Evolutionary conservation across 345 rosid species (phyloP).

Genomic region (Eucalyptus guilfoylei): DNA sequence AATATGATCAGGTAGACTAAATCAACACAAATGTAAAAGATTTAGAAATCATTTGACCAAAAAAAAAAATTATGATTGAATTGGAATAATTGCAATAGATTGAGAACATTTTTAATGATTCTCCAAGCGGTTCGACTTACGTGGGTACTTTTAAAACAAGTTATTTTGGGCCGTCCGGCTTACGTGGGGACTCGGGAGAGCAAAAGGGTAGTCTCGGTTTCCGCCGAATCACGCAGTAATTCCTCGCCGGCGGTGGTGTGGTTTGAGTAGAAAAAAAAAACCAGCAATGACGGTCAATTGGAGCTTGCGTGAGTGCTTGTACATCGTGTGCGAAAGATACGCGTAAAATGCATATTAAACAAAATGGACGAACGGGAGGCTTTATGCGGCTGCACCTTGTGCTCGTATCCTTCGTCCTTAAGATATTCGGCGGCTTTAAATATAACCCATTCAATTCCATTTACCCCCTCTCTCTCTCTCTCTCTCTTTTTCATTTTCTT

Average conservation of each 20-base stretch:
- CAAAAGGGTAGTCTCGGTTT: background rate
- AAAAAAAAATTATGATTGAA: too few species aligned
- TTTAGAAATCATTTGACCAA: too few species aligned
- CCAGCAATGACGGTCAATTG: background rate
- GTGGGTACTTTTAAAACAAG: fast-evolving
- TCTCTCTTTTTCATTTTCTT: background rate
- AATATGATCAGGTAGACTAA: too few species aligned
- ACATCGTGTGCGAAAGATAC: background rate
- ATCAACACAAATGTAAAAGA: fast-evolving
- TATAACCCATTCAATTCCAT: background rate
- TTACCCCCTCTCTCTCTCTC: background rate
- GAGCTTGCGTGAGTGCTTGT: background rate
- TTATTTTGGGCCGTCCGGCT: background rate
- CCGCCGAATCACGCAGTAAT: background rate
- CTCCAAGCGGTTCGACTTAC: fast-evolving
- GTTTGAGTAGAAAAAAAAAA: background rate
- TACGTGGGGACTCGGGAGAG: background rate
- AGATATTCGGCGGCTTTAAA: background rate
- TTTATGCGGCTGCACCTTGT: background rate
- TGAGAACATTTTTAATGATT: too few species aligned
- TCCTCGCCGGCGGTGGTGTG: background rate
- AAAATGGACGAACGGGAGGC: background rate
- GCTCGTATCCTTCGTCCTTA: background rate
- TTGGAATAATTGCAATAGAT: fast-evolving
- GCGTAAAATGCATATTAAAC: background rate